Percentiles rank a stretch among this genome's conserved stretches.
Conservation (phyloP, 805 yeast genomes). For the Candida fluviatilis region DNA sequence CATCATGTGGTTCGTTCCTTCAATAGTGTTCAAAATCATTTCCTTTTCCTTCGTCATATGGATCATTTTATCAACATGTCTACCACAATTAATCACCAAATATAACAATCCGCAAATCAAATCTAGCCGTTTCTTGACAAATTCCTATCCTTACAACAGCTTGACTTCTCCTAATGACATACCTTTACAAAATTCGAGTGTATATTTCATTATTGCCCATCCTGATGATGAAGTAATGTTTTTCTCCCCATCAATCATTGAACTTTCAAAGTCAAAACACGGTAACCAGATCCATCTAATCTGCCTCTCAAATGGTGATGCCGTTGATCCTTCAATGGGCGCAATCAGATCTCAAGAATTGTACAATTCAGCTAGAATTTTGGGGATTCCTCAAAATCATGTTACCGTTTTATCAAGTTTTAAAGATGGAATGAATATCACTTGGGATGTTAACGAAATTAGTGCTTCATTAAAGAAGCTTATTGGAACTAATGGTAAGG, state of each 20-base stretch:
- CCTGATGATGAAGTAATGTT: conserved; percentile 99
- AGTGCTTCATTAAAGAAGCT: conserved; percentile 28
- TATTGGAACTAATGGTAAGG: conserved; percentile 13
- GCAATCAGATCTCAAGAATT: conserved; percentile 58
- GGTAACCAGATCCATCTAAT: conserved; percentile 53
- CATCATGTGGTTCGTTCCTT: conserved; percentile 5
- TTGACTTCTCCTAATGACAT: conserved; percentile 31
- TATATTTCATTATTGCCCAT: conserved; percentile 74
- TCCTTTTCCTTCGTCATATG: conserved; percentile 28
- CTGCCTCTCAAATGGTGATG: conserved; percentile 74
- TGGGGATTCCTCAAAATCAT: conserved; percentile 44
- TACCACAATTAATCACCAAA: conserved; percentile 34
- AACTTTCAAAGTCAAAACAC: conserved; percentile 42
- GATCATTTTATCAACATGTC: conserved; percentile 34
- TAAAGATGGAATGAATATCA: conserved; percentile 61
- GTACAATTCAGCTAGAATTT: conserved; percentile 44
- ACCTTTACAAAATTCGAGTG: conserved; percentile 29
- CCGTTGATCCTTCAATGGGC: conserved; percentile 66
- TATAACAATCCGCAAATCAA: conserved; percentile 26
- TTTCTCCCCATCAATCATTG: conserved; percentile 74
- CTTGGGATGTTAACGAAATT: conserved; percentile 57
- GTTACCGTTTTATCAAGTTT: conserved; percentile 40
- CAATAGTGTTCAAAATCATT: conserved; percentile 12
- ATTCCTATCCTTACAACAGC: conserved; percentile 32
- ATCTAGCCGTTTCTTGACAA: conserved; percentile 17